Conservation (phyloP, 1,284 basidiomycete genomes). For the Fomitopsis palustris region DNA sequence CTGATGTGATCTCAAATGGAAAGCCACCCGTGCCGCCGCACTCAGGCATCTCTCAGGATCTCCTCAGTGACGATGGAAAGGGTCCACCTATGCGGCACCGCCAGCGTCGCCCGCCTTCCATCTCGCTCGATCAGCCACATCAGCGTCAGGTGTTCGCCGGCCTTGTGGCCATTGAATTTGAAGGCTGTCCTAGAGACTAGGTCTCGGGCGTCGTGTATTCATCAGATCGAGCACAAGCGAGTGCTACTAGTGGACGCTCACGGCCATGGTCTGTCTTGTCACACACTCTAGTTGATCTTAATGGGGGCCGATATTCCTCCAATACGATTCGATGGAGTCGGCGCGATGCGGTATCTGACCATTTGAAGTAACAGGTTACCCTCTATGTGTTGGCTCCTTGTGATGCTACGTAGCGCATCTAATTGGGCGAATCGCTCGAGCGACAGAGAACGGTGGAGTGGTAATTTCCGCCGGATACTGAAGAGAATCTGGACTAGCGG, state of each 20-base stretch:
- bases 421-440: not conserved
- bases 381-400: too few relatives aligned
- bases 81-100: not conserved
- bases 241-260: not conserved
- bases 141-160: not conserved
- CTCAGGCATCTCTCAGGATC: not conserved
- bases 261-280: too few relatives aligned
- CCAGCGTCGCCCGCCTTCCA: not conserved
- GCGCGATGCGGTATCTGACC: too few relatives aligned
- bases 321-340: too few relatives aligned
- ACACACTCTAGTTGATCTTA: too few relatives aligned
- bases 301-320: too few relatives aligned
- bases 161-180: not conserved
- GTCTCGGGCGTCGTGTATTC: not conserved
- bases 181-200: not conserved
- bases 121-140: not conserved
- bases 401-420: not conserved
- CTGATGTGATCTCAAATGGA: not conserved
- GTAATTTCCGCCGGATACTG: not conserved
- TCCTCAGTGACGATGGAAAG: not conserved
- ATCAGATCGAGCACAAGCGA: not conserved
- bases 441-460: not conserved
- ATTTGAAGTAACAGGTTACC: too few relatives aligned
- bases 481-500: not conserved
- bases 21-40: not conserved